Base-by-base conservation (phyloP, 2,329 filamentous ascomycete species). In the Verticillium albo-atrum region DNA sequence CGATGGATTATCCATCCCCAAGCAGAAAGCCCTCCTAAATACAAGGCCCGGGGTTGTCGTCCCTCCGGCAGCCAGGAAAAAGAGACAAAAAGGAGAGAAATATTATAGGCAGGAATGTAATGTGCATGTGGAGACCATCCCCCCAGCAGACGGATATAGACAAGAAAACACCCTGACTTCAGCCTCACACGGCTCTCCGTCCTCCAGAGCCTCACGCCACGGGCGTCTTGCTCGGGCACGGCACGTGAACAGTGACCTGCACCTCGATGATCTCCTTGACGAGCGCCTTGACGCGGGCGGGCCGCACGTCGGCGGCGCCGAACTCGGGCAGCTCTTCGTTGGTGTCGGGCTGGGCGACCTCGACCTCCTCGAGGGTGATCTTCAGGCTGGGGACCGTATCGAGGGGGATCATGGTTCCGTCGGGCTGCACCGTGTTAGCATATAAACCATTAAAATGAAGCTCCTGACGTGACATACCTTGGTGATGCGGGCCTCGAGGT, bases 351-450 rank as follows among this genome's bases (percentile, higher is more conserved):
- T 66, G 66, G 17, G 66, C 69, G 55, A 70, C 67, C 6, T 68
- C 59, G 60, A 73, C 69, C 32, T 70, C 67, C 59, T 76, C 71
- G 17, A 79, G 63, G 6, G 71, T 68, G 30, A 79, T 54, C 58
- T 71, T 66, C 56, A 79, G 69, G 61, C 76, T 77, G 25, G 73
- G 67, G 9, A 70, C 63, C n/a, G 58, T 55, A 4, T 51, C 52
- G 20, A 66, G 50, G 4, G 72, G 63, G 25, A 73, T 67, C 2
- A 42, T 54, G 9, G 65, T 67, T 17, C 73, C 75, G 23, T 78
- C 68, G 10, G 65, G 61, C 74, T 75, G 42, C 55, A 56, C 17
- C 14, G 20, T 17, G 57, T 60, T 20, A 23, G 15, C n/a, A n/a
- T n/a, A n/a, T 34, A 5, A 7, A 2, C 28, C 9, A 10, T 25